These are phyloP conservation scores for Tylopilus sp. DNA, from an alignment of 1,284 basidiomycete species.

Conservation along the genomic window DNA sequence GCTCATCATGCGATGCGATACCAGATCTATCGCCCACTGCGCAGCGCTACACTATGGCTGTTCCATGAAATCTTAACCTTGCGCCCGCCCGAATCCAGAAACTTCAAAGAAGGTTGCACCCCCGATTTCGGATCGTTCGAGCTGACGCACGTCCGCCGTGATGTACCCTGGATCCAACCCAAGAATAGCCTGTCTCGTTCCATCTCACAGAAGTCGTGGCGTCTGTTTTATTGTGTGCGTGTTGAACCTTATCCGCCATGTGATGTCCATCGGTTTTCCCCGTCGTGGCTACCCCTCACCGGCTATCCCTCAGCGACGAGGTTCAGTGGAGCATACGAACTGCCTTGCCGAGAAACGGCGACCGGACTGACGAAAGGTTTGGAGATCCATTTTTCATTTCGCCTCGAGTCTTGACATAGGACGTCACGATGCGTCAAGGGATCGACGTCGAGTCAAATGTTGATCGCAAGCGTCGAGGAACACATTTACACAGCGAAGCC, in stretches of 20 bases:
- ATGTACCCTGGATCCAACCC: conserved; percentile 11
- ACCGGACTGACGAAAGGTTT: neutral
- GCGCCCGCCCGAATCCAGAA: conserved; percentile 34
- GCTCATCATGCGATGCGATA: conserved; percentile 17
- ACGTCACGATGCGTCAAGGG: conserved; percentile 8
- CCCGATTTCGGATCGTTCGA: conserved; percentile 23
- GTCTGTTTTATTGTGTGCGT: conserved; percentile 25
- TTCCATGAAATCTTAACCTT: conserved; percentile 20
- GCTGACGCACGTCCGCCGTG: conserved; percentile 3
- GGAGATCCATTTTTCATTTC: conserved; percentile 7
- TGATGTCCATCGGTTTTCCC: neutral
- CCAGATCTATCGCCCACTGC: conserved; percentile 27
- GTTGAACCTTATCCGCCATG: conserved; percentile 24
- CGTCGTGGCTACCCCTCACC: neutral
- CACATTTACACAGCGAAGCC: conserved; percentile 1
- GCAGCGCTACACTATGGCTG: conserved; percentile 9
- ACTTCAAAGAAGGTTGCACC: conserved; percentile 28
- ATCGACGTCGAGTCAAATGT: conserved; percentile 17
- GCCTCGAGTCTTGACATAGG: conserved; percentile 1
- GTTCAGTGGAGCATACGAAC: neutral
- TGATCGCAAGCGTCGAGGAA: conserved; percentile 4
- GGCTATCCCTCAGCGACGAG: neutral
- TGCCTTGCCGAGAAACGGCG: neutral
- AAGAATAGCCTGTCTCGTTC: conserved; percentile 12
- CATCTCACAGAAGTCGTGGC: conserved; percentile 12